Percentiles rank a stretch among this genome's conserved stretches.
phyloP scores from a whole-genome alignment of 768 basidiomycete species.

The Polyporus arcularius region DNA sequence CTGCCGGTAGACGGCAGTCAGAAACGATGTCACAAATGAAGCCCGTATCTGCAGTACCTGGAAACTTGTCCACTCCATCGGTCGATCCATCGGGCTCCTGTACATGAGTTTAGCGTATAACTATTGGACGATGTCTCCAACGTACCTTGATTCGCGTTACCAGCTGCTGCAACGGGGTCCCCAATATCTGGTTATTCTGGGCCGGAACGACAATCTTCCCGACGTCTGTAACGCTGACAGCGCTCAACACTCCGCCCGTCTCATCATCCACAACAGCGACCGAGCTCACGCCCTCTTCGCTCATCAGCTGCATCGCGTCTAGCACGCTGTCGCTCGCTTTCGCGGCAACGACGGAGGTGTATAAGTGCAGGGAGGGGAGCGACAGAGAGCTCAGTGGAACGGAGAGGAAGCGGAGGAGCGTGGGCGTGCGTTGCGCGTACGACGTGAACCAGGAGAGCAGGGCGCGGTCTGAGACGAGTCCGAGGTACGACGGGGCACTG shows the following conservation, averaged over 20 bases:
- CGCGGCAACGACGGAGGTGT: constrained; percentile 62
- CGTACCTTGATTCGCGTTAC: constrained; percentile 71
- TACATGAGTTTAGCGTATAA: neutral
- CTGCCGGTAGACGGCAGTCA: constrained; percentile 35
- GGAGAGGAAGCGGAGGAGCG: constrained; percentile 48
- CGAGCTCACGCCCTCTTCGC: constrained; percentile 82
- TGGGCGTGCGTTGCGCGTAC: constrained; percentile 49
- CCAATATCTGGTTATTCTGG: constrained; percentile 76
- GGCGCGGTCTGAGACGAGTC: constrained; percentile 74
- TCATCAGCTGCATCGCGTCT: constrained; percentile 85
- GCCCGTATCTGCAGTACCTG: constrained; percentile 44
- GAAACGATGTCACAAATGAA: neutral
- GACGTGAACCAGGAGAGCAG: constrained; percentile 70
- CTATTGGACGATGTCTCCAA: neutral
- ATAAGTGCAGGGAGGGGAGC: constrained; percentile 66
- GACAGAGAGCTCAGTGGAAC: constrained; percentile 57
- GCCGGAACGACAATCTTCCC: constrained; percentile 83
- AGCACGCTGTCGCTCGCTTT: constrained; percentile 63
- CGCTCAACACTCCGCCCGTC: constrained; percentile 62
- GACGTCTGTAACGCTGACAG: constrained; percentile 82
- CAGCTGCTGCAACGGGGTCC: constrained; percentile 68
- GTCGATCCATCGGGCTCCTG: constrained; percentile 74
- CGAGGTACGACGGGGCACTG: constrained; percentile 52
- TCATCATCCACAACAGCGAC: constrained; percentile 76
- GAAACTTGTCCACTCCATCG: constrained; percentile 79